Evolutionary conservation across 2,329 filamentous ascomycete genomes (phyloP).

Genomic region (Colletotrichum chlorophyti): DNA sequence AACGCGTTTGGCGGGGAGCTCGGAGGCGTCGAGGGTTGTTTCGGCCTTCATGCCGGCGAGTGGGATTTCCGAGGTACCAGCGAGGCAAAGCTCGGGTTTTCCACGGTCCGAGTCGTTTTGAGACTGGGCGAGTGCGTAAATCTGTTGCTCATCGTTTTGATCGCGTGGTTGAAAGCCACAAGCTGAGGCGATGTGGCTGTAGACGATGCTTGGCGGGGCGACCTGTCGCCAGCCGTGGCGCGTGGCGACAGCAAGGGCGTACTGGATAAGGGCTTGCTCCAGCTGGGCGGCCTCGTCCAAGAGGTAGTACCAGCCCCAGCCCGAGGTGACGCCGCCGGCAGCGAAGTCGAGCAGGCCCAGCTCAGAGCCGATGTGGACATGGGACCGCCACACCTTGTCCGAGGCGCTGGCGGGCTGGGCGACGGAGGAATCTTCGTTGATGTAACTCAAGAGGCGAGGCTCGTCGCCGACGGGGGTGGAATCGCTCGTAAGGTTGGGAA

Average conservation of each 20-base stretch:
- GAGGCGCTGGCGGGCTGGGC: slow-evolving; percentile 37
- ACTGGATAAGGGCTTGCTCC: slow-evolving; percentile 93
- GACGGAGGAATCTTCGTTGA: slow-evolving; percentile 74
- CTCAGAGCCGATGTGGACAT: slow-evolving; percentile 85
- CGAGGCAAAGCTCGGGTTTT: slow-evolving; percentile 76
- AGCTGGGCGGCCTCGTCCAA: slow-evolving; percentile 89
- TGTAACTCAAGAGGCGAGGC: slow-evolving; percentile 73
- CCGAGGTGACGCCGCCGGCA: slow-evolving; percentile 79
- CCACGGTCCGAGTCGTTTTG: slow-evolving; percentile 65
- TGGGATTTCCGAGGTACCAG: slow-evolving; percentile 93
- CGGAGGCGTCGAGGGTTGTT: slow-evolving; percentile 65
- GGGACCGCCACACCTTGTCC: slow-evolving; percentile 69
- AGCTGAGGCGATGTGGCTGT: slow-evolving; percentile 86
- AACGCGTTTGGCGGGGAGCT: slow-evolving; percentile 80
- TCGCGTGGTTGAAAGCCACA: slow-evolving; percentile 96
- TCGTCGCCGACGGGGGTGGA: slow-evolving; percentile 76
- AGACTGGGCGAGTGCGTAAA: slow-evolving; percentile 79
- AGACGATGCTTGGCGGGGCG: slow-evolving; percentile 88
- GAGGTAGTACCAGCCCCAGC: slow-evolving; percentile 98
- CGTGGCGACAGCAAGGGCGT: slow-evolving; percentile 77
- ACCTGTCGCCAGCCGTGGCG: slow-evolving; percentile 80
- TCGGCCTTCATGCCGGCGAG: slow-evolving; percentile 90
- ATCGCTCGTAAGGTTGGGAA: slow-evolving; percentile 86
- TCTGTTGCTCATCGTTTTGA: slow-evolving; percentile 87
- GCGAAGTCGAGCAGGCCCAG: slow-evolving; percentile 93